Base-by-base conservation (phyloP, 1,139 yeast genomes). In the Saccharomyces hybrid region DNA sequence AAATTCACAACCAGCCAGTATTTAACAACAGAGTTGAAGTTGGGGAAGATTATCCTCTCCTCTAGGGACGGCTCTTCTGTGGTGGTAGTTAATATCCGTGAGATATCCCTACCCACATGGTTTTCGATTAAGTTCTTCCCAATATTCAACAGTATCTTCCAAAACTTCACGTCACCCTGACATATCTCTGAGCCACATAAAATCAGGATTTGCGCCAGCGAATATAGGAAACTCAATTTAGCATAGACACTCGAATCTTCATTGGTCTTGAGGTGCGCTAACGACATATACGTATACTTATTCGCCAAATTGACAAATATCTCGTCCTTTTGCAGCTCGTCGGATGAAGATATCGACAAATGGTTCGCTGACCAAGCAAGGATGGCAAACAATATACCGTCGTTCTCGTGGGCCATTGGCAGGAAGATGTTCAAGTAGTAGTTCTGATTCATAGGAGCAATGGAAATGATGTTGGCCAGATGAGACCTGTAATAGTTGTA, bases 1-100 rank as follows among this genome's bases (percentile, higher is more conserved):
- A 85, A 88, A 68, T 84, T 86, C n/a, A 89, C 81, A 27, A 86
- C 81, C 54, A 88, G 74, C 87, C 93, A 88, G 58, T 84, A 82
- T 58, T 81, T 56, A 5, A 63, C 59, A 13, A 58, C 53, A 5
- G 56, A 50, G 42, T 57, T 62, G 16, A 55, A 47, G n/a, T 51
- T 42, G 11, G 54, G 81, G 56, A 80, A 82, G 59, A 80, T 81
- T 66, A 80, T 81, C 50, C 74, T 38, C 44, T 38, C 44, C 13
- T 38, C 44, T 4, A 38, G 25, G 4, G 44, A 9, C 1, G 44
- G 25, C 23, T 38, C 44, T 13, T 38, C 44, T 9, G 44, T 74
- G 56, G 78, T 78, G 59, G 53, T 48, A 9, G 52, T 49, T 27
- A 59, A 50, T 81, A 78, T 51, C 63, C 70, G 52, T 64, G 66